phyloP scores from a whole-genome alignment of 257 asterid genomes.

The Nicotiana sylvestris region DNA sequence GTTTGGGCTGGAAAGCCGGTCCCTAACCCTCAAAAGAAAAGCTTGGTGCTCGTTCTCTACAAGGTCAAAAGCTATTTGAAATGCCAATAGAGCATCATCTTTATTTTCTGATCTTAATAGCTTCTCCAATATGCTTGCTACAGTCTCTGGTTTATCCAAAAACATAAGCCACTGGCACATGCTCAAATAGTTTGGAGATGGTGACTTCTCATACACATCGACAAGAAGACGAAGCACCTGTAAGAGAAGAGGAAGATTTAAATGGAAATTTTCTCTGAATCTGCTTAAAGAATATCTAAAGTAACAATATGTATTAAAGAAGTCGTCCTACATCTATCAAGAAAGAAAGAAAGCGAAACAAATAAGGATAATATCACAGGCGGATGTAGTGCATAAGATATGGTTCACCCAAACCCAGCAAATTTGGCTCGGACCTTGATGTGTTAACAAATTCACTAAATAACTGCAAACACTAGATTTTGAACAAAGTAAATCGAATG shows the following conservation, averaged over 20 bases:
- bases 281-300: not conserved
- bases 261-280: not conserved
- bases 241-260: not conserved
- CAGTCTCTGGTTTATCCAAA: constrained; percentile 78
- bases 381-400: not conserved
- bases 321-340: not conserved
- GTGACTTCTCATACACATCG: constrained; percentile 65
- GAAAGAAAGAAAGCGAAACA: not conserved
- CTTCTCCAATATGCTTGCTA: constrained; percentile 71
- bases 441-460: not conserved
- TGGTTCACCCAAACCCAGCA: not conserved
- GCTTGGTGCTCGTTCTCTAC: constrained; percentile 91
- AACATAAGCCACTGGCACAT: constrained; percentile 97
- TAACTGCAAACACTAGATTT: not conserved
- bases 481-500: not conserved
- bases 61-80: constrained; percentile 91
- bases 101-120: constrained; percentile 60
- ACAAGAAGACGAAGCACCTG: constrained; percentile 91
- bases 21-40: constrained; percentile 75
- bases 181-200: constrained; percentile 94
- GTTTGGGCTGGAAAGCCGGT: constrained; percentile 58
- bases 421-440: not conserved
- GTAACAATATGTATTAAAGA: not conserved
- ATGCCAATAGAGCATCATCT: constrained; percentile 84
- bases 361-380: not conserved